Conservation (phyloP, 352 stramenopile species). For the Phytopythium helicoides region DNA sequence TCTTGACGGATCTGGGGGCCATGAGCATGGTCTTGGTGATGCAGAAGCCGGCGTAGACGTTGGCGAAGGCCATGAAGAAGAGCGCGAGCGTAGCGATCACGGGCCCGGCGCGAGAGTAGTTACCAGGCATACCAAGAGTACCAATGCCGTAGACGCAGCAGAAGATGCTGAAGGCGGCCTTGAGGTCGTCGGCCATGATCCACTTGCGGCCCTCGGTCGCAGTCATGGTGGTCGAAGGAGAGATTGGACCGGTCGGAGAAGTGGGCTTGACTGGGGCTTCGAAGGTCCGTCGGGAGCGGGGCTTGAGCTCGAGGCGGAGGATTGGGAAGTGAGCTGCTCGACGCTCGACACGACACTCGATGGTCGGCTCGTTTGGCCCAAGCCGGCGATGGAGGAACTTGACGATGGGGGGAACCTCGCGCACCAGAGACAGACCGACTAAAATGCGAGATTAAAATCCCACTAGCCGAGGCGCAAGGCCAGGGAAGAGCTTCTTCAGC, state of each 20-base stretch:
- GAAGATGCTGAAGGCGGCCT: conserved; percentile 40
- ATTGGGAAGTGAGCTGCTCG: background rate
- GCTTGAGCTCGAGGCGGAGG: background rate
- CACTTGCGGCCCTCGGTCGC: background rate
- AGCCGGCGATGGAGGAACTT: too few species aligned
- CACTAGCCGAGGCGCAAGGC: too few species aligned
- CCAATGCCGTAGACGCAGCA: conserved; percentile 59
- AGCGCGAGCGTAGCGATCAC: conserved; percentile 25
- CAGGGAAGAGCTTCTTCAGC: too few species aligned
- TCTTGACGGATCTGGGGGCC: conserved; percentile 34
- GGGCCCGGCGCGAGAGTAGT: conserved; percentile 42
- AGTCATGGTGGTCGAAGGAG: background rate
- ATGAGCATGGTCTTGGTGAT: conserved; percentile 40
- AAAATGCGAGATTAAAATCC: too few species aligned
- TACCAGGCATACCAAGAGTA: conserved; percentile 55
- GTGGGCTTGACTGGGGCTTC: background rate
- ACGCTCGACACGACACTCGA: too few species aligned
- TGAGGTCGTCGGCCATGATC: conserved; percentile 41
- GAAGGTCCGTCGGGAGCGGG: background rate
- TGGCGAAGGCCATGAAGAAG: conserved; percentile 40
- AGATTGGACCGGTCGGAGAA: too few species aligned
- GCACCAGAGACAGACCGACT: too few species aligned
- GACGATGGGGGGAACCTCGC: too few species aligned
- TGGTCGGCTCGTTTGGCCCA: too few species aligned
- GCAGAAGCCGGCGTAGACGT: conserved; percentile 36